Evolutionary conservation across 139 green algal species (phyloP), one percentile per base, ranked within the genome.

Genomic region (Nannochloris sp.): DNA sequence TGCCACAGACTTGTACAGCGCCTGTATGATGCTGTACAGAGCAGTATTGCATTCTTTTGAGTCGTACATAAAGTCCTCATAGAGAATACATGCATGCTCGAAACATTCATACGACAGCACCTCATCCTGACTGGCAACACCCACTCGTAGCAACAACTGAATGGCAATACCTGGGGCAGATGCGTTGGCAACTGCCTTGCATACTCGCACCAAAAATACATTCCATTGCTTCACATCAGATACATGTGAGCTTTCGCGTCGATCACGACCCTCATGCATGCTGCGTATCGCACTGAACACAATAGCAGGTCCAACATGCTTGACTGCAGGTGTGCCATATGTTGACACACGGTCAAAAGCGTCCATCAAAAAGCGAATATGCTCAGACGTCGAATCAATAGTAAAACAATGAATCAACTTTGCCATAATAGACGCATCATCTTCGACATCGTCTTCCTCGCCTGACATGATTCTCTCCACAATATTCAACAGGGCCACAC

Each of bases 91-190:
- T 3, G 91, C 89, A 73, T 91, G 80, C 73, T 95, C 87, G 43
- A 96, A 94, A 62, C 94, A 93, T 51, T 95, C 88, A 58, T 97
- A 98, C 13, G 87, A 78, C 28, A 93, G 81, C 66, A 85, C 36
- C 72, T 97, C 33, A 40, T 40, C 33, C 33, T 40, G 33, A 40
- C 33, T 40, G 33, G 8, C 33, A 40, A 40, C 33, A 9, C 33
- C 33, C 9, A 40, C 33, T 40, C 33, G 9, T 1, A 97, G 77
- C 68, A 94, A 84, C 23, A 95, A 66, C 49, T 84, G 72, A 62
- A 96, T 61, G 14, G 89, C 91, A 62, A 82, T 63, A 69, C 78
- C 30, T 43, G 86, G 70, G 2, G 51, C 51, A 2, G 59, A 61
- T 17, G 77, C 74, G 12, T 70, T 72, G 16, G 79, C 69, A 46